Evolutionary conservation across 257 asterid genomes (phyloP).

Genomic region (Solanum dulcamara): DNA sequence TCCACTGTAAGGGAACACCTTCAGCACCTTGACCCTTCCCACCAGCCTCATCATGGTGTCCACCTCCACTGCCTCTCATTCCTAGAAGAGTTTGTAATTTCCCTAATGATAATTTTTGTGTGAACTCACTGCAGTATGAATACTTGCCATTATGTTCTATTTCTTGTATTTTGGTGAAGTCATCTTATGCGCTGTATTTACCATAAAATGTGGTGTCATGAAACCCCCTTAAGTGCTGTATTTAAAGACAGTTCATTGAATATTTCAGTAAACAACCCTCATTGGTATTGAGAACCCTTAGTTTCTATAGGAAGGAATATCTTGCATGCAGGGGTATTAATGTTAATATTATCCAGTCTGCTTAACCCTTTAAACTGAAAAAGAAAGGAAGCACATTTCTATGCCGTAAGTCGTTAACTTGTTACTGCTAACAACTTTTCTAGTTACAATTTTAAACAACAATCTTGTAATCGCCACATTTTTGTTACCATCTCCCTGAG

Average conservation of each 20-base stretch:
- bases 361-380: background rate
- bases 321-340: background rate
- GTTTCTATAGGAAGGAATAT: background rate
- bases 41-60: background rate
- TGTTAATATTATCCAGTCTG: background rate
- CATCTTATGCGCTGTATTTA: background rate
- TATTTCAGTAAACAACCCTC: background rate
- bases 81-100: background rate
- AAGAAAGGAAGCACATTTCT: background rate
- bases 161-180: background rate
- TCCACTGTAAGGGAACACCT: background rate
- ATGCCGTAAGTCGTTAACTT: background rate
- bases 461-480: background rate
- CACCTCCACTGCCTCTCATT: background rate
- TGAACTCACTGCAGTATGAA: background rate
- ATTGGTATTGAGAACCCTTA: background rate
- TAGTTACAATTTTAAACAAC: background rate
- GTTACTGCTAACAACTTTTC: background rate
- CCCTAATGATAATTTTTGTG: background rate
- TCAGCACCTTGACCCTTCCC: background rate
- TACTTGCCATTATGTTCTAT: background rate
- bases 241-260: background rate
- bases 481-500: background rate
- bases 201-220: background rate
- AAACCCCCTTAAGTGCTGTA: background rate